Base-by-base conservation (phyloP, 192 early-diverging fungal genomes). In the Coemansia sp. region DNA sequence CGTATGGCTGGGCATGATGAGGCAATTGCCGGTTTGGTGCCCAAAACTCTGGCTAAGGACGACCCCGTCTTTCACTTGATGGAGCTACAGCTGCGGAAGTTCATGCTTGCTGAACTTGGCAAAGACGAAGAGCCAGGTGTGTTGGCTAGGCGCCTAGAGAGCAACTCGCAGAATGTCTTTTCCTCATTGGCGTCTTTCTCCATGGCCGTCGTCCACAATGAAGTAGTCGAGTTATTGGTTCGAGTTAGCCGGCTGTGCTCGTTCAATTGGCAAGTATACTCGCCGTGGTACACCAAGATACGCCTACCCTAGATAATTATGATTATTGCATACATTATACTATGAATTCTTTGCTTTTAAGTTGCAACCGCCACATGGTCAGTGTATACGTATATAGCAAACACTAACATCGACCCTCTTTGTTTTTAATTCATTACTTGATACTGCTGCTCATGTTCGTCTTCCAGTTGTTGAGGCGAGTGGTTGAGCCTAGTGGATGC, bases 201-300 rank as follows among this genome's bases (percentile, higher is more conserved):
- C 5, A 66, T 80, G 50, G 39, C 59, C 1, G 51, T 62, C 3
- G 69, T 74, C 19, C 34, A 70, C 19, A 63, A 29, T n/a, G 53
- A 68, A 7, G 59, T 74, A 3, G 62, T 40, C 21, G 42, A 27
- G 9, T 37, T 80, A 54, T 48, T 75, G 16, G 27, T 64, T 37
- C 57, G 66, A 39, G 70, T 74, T 0, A 66, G 56, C 41, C 65
- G 69, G 27, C 73, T 80, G 44, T 70, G 73, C 35, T 36, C 59
- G n/a, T 72, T 80, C 24, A 80, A 80, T 61, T 80, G 78, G 78
- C 68, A 75, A 54, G 78, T 80, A 1, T 70, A 68, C 63, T 64
- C 65, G 14, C 40, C 40, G 27, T 80, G 78, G 78, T 80, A 80
- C 34, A 51, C 62, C n/a, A 73, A 74, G 56, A 68, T 66, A 59